Base-by-base conservation (phyloP, 1,139 yeast species). In the Sugiyamaella novakii region DNA sequence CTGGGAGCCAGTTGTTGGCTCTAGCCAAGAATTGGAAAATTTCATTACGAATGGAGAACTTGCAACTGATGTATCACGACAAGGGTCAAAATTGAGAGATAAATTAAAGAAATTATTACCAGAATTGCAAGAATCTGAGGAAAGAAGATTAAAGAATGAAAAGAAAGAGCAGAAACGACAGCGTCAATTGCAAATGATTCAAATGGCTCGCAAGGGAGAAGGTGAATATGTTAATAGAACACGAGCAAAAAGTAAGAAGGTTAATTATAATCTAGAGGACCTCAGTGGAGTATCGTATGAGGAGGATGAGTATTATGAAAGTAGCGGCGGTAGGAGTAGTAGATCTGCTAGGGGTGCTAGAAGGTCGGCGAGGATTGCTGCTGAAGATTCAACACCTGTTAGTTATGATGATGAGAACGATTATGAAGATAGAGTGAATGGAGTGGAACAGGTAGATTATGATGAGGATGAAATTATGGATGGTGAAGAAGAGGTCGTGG, bases 161-260 rank as follows among this genome's bases (percentile, higher is more conserved):
- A 53, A 57, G 18, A 58, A 59, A 29, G 63, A 61, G 14, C 56
- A 50, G 36, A 53, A 56, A 24, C 57, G 63, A 11, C 52, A 53
- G 15, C 52, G 56, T 18, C 47, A 52, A 35, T 58, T 56, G 34
- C 58, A 58, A 17, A 65, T 59, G 35, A 55, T 54, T n/a, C 57
- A 49, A 8, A 48, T 47, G 46, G 58, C 55, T 12, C 57, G 64
- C 7, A 49, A 49, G 11, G 65, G 63, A n/a, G 68, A 61, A 37
- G 68, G 68, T 12, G 50, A 57, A n/a, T 65, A 66, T 49, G 53
- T 59, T 4, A 65, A 69, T 12, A 62, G 74, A 12, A 67, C 73
- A 1, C 56, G 74, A 3, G 67, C 71, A 2, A 62, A 59, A 30
- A 38, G 19, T 17, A 36, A 24, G 21, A 55, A 66, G n/a, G 62